Conservation (phyloP, 2,329 filamentous ascomycete genomes). For the Macroventuria anomochaeta region DNA sequence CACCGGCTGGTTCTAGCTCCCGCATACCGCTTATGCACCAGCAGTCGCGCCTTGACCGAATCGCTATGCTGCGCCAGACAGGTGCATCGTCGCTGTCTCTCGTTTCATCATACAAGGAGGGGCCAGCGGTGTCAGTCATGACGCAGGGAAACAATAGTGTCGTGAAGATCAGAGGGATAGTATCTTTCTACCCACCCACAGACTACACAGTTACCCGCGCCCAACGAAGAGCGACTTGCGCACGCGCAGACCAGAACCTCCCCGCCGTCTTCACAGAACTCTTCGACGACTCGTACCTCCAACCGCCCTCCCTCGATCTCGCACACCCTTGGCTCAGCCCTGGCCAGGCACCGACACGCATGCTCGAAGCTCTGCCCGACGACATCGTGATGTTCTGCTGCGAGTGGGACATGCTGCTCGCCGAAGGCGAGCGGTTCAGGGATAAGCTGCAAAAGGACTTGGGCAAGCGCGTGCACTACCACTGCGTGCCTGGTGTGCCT, state of each 20-base stretch:
- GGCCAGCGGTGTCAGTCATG: slow-evolving; percentile 40
- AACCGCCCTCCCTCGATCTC: slow-evolving; percentile 57
- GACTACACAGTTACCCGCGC: slow-evolving; percentile 68
- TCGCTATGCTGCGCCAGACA: slow-evolving; percentile 44
- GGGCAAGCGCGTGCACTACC: slow-evolving; percentile 64
- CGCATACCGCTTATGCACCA: slow-evolving; percentile 42
- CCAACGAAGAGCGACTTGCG: slow-evolving; percentile 62
- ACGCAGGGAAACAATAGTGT: slow-evolving; percentile 49
- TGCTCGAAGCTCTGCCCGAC: slow-evolving; percentile 63
- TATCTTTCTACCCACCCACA: slow-evolving; percentile 68
- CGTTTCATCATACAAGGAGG: slow-evolving; percentile 47
- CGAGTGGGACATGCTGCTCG: slow-evolving; percentile 72
- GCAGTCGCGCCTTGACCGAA: slow-evolving; percentile 41
- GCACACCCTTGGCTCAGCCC: slow-evolving; percentile 66
- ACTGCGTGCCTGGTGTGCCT: slow-evolving; percentile 59
- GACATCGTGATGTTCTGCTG: slow-evolving; percentile 68
- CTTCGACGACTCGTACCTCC: slow-evolving; percentile 59
- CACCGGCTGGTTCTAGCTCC: slow-evolving; percentile 45
- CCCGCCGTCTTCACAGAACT: slow-evolving; percentile 59
- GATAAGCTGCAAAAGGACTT: slow-evolving; percentile 61
- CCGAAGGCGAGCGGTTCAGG: slow-evolving; percentile 67
- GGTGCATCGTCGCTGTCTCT: slow-evolving; percentile 45
- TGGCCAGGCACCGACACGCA: slow-evolving; percentile 60
- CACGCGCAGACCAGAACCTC: slow-evolving; percentile 60
- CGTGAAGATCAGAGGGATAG: slow-evolving; percentile 60